phyloP scores from a whole-genome alignment of 2,329 filamentous ascomycete genomes.

The Sporothrix pallida region DNA sequence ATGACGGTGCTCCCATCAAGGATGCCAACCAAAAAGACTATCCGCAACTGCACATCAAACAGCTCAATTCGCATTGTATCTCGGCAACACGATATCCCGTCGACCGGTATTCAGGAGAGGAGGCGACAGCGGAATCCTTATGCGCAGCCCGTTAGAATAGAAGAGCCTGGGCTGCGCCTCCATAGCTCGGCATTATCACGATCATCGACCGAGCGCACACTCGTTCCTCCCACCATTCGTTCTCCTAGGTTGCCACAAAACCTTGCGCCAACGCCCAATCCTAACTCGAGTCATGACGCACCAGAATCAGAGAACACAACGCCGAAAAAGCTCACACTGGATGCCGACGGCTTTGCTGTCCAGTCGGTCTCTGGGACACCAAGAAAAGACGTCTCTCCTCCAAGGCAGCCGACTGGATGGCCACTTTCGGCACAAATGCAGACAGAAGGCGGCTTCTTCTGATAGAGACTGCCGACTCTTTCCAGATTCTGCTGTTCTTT shows the following conservation, averaged over 20 bases:
- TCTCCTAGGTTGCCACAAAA: background rate
- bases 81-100: background rate
- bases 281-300: background rate
- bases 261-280: background rate
- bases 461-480: background rate
- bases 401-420: background rate
- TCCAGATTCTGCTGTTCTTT: background rate
- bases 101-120: background rate
- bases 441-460: background rate
- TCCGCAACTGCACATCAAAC: background rate
- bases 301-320: background rate
- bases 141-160: background rate
- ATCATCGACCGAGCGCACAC: background rate
- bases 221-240: constrained; percentile 12
- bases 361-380: background rate
- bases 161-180: background rate
- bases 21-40: background rate
- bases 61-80: background rate
- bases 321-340: background rate
- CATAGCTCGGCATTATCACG: background rate
- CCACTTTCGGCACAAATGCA: background rate
- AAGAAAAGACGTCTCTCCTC: too few relatives aligned
- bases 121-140: constrained; percentile 15
- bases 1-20: background rate
- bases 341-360: background rate